phyloP scores from a whole-genome alignment of 176 grass and related monocot species.

The Hordeum marinum region DNA sequence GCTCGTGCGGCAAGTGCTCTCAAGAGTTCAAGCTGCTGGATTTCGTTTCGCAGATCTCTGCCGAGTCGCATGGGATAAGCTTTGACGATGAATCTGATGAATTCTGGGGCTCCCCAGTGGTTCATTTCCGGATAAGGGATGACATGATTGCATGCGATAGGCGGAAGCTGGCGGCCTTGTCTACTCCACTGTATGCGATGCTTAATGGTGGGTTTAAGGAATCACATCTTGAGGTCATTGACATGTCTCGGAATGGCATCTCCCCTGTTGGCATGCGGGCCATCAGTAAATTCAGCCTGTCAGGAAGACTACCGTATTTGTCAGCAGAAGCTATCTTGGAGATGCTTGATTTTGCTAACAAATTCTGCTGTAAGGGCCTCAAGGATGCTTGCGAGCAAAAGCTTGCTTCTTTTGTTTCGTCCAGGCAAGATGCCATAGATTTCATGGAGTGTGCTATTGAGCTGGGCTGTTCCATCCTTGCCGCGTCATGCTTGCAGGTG shows the following conservation, averaged over 20 bases:
- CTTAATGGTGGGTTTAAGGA: slow-evolving; percentile 90
- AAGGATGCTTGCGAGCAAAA: slow-evolving; percentile 90
- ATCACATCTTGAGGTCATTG: slow-evolving; percentile 81
- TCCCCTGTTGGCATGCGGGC: slow-evolving; percentile 73
- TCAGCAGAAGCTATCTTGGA: slow-evolving; percentile 78
- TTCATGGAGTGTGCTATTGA: slow-evolving; percentile 97
- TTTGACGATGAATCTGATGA: slow-evolving; percentile 17
- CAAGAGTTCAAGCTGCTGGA: slow-evolving; percentile 91
- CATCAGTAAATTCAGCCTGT: slow-evolving; percentile 80
- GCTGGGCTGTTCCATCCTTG: slow-evolving; percentile 75
- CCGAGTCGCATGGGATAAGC: slow-evolving; percentile 24
- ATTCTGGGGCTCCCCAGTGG: slow-evolving; percentile 43
- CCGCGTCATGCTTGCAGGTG: slow-evolving; percentile 85
- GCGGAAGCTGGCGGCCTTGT: slow-evolving; percentile 73
- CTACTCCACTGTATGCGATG: slow-evolving; percentile 82
- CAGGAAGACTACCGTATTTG: slow-evolving; percentile 64
- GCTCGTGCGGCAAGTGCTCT: slow-evolving; percentile 81
- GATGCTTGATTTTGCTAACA: slow-evolving; percentile 94
- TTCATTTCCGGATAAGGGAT: slow-evolving; percentile 70
- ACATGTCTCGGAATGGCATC: slow-evolving; percentile 89
- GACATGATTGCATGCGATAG: slow-evolving; percentile 85
- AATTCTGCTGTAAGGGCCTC: slow-evolving; percentile 90
- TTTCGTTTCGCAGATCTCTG: slow-evolving; percentile 61
- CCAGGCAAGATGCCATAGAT: slow-evolving; percentile 91
- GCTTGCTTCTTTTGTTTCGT: slow-evolving; percentile 82